Percentiles rank a stretch among this genome's conserved stretches.
phyloP scores from a whole-genome alignment of 73 alveolate species.

The Paramecium bursaria region DNA sequence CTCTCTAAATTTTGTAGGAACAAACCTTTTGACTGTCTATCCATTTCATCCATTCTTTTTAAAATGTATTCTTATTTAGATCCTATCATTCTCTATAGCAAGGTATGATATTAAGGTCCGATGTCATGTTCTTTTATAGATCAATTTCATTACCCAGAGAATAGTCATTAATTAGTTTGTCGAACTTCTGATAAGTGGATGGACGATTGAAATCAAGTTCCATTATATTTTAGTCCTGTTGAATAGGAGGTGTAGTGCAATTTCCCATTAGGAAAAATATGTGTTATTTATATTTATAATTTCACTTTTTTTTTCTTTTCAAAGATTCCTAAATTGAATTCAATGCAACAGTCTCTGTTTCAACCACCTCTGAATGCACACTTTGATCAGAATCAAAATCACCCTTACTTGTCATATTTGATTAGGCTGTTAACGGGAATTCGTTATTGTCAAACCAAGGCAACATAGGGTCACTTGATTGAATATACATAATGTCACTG shows the following conservation, averaged over 20 bases:
- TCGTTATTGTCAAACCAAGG: slow-evolving; percentile 54
- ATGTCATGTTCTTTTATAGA: background rate
- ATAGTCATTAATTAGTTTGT: background rate
- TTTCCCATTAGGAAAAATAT: background rate
- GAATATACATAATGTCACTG: background rate
- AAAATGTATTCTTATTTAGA: background rate
- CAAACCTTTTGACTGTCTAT: background rate
- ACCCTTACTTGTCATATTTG: background rate
- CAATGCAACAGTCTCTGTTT: slow-evolving; percentile 52
- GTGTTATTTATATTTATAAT: background rate
- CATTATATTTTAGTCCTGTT: background rate
- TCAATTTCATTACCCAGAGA: background rate
- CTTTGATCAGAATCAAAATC: slow-evolving; percentile 62
- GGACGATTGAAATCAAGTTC: background rate
- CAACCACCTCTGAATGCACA: slow-evolving; percentile 47
- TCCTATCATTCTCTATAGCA: background rate
- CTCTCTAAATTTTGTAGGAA: background rate
- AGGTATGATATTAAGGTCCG: background rate
- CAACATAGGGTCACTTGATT: background rate
- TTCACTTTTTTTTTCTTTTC: background rate
- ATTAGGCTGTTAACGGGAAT: slow-evolving; percentile 53
- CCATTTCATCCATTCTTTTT: background rate
- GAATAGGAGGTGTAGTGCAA: background rate
- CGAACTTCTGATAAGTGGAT: background rate
- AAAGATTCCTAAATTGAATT: background rate